Evolutionary conservation across 2,329 filamentous ascomycete genomes (phyloP), one percentile per base, ranked within the genome.

Genomic region (Arthrobotrys pseudoclavata): DNA sequence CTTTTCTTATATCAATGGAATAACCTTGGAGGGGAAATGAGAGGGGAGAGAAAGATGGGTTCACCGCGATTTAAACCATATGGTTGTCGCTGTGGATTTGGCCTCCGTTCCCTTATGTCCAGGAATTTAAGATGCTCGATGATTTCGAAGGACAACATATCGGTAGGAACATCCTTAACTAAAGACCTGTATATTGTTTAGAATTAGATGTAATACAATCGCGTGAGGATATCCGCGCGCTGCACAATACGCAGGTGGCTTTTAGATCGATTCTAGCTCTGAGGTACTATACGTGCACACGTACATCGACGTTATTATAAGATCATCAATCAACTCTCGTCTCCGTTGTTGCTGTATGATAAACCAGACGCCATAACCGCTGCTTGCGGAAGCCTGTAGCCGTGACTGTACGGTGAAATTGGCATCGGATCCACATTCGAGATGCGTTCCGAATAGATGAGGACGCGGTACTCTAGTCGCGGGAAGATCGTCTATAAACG

Each of bases 21-120:
- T 76, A 76, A 60, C 66, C 47, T 76, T 62, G 72, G 72, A 76
- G 72, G 72, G 72, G 72, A 76, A 76, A 76, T 76, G 72, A 76
- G 72, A 70, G 72, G 72, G 72, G 66, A 76, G 72, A 76, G 60
- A 64, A 76, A 76, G 37, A 60, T 42, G 34, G 55, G 26, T 47
- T 52, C 42, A 52, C 63, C 62, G 55, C 42, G 47, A 40, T 50
- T 26, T n/a, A n/a, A n/a, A 29, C 61, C 22, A 47, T 29, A 60
- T 10, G 55, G 53, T 24, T 26, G 20, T 37, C 57, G 45, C 24
- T 50, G 63, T 47, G 31, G 53, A 70, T 55, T 40, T 53, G 60
- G 31, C 71, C 72, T 70, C 72, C 72, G 72, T 67, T 70, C 66
- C 72, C 66, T 76, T 76, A 76, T 76, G 72, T 76, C 72, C 72